Conservation (phyloP, 768 basidiomycete genomes). For the Phanerodontia chrysosporium region DNA sequence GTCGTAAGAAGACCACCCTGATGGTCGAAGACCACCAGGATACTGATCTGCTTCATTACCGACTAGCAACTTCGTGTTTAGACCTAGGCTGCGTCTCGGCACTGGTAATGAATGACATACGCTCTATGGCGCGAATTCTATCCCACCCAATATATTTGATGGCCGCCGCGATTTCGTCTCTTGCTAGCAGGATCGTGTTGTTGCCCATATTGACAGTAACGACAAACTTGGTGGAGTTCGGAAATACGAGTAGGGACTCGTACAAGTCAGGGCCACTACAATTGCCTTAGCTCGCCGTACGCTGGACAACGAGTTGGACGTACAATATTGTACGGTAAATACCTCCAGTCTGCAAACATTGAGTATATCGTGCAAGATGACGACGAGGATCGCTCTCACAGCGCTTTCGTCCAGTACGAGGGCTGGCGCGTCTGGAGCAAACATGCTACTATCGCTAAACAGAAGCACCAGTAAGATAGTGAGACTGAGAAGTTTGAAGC, state of each 20-base stretch:
- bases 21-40: constrained; percentile 16
- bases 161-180: constrained; percentile 22
- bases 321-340: constrained; percentile 27
- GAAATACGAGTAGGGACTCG: constrained; percentile 23
- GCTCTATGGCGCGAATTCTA: constrained; percentile 23
- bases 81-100: no score
- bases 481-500: no score
- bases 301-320: not conserved
- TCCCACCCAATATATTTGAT: constrained; percentile 22
- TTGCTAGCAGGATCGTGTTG: constrained; percentile 24
- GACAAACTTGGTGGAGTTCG: constrained; percentile 20
- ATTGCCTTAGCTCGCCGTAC: not conserved
- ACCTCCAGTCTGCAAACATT: constrained; percentile 21
- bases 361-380: not conserved
- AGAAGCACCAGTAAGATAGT: no score
- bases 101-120: constrained; percentile 16
- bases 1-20: constrained; percentile 19
- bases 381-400: constrained; percentile 13
- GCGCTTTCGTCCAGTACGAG: constrained; percentile 20
- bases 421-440: constrained; percentile 17
- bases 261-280: constrained; percentile 25
- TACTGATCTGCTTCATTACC: constrained; percentile 27
- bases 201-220: constrained; percentile 29
- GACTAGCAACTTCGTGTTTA: constrained; percentile 12
- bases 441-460: constrained; percentile 23